Evolutionary conservation across 768 basidiomycete genomes (phyloP).

Genomic region (Mrakia gelida): DNA sequence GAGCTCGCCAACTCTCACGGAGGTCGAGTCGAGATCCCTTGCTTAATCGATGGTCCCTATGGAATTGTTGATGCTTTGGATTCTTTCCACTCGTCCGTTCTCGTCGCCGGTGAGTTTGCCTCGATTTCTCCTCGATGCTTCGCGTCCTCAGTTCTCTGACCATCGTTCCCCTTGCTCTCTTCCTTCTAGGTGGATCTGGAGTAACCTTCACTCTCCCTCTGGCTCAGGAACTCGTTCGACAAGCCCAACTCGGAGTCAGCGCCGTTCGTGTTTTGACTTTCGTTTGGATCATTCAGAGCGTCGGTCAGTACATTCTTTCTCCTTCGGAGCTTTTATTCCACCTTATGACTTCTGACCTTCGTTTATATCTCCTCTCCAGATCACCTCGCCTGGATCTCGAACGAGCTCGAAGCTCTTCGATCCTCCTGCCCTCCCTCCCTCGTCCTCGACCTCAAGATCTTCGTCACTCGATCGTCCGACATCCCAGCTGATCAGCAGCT

Average conservation of each 20-base stretch:
- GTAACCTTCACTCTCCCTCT: constrained; percentile 25
- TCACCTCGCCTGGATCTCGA: constrained; percentile 20
- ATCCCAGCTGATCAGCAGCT: not conserved
- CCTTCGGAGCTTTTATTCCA: not conserved
- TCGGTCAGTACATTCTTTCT: not conserved
- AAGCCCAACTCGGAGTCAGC: constrained; percentile 5
- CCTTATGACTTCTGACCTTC: not conserved
- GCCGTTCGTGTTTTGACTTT: constrained; percentile 22
- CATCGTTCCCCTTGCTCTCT: not conserved
- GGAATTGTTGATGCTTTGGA: not conserved
- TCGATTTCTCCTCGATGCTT: too few species aligned
- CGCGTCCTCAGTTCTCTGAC: not conserved
- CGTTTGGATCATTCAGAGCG: constrained; percentile 23
- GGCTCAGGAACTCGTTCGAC: constrained; percentile 1
- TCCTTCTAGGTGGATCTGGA: constrained; percentile 25
- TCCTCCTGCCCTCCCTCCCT: constrained; percentile 3
- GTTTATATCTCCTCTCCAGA: not conserved
- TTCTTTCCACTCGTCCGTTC: constrained; percentile 19
- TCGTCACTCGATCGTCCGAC: constrained; percentile 10
- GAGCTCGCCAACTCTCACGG: constrained; percentile 6
- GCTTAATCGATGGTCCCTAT: constrained; percentile 26
- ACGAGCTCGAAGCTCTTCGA: not conserved
- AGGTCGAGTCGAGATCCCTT: constrained; percentile 11
- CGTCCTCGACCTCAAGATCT: constrained; percentile 25
- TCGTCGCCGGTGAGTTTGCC: constrained; percentile 21